A percentile compares a stretch with the other conserved stretches of the same genome.
phyloP scores from a whole-genome alignment of 305 asterid species.

The Rubia occidens region DNA sequence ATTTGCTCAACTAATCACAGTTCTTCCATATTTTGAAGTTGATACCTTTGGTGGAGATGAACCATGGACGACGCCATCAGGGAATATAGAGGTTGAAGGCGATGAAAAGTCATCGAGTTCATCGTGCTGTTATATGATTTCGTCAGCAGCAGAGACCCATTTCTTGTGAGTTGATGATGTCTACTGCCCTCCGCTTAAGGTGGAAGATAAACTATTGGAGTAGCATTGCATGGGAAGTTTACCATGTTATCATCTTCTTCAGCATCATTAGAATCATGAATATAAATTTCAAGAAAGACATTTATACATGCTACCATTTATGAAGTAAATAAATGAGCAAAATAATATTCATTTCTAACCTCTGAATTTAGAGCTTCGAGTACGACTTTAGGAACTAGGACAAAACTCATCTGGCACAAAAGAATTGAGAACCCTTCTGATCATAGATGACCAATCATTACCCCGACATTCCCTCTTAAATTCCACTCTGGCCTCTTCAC shows the following conservation, averaged over 20 bases:
- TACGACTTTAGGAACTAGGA: conserved; percentile 51
- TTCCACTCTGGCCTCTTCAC: conserved; percentile 65
- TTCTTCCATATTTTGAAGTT: no score
- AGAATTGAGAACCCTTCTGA: conserved; percentile 53
- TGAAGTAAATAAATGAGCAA: background rate
- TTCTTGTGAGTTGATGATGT: conserved; percentile 35
- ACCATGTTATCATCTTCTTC: conserved; percentile 35
- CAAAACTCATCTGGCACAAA: conserved; percentile 73
- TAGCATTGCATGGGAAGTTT: conserved; percentile 58
- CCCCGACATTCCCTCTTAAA: conserved; percentile 66
- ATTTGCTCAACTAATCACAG: no score
- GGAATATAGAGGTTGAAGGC: no score
- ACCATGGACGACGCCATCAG: no score
- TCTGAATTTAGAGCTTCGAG: conserved; percentile 55
- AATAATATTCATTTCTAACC: conserved; percentile 29
- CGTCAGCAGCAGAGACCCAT: conserved; percentile 44
- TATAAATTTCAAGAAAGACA: background rate
- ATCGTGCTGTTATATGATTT: conserved; percentile 67
- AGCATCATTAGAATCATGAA: conserved; percentile 36
- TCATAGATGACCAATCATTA: no score
- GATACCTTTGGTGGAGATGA: no score
- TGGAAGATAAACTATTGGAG: conserved; percentile 44
- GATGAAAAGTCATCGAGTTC: conserved; percentile 44
- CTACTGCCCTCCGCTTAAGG: conserved; percentile 39
- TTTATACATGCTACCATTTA: background rate